Evolutionary conservation across 305 asterid genomes (phyloP), one percentile per base, ranked within the genome.

Genomic region (Stenogyne calaminthoides): DNA sequence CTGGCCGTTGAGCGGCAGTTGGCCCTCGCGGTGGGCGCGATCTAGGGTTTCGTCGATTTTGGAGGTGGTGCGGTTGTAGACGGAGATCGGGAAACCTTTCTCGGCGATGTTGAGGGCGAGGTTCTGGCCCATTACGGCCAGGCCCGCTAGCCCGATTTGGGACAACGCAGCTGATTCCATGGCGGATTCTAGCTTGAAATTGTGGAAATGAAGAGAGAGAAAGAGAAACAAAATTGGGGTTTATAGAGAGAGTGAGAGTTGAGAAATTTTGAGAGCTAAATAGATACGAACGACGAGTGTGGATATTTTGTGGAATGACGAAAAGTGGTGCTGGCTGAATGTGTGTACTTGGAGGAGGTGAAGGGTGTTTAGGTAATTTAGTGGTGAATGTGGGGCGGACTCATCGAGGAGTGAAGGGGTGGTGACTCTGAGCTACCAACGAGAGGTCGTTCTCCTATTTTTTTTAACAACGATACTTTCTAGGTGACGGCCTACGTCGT

Each of bases 51-150:
- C 94, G 64, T 89, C 89, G 40, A 89, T 91, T 42, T 89, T 89
- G n/a, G 96, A 83, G 32, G 81, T 81, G 7, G 91, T 89, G 8
- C 92, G 84, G 49, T 89, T 89, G 89, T 84, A 89, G 57, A 89
- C 91, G 36, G 93, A 86, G 73, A 87, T 86, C 0, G 93, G 93
- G 74, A 64, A 64, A 64, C 69, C 69, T 64, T 64, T 64, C 10
- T 64, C 69, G 55, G 69, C 69, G 69, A 64, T 64, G 37, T 64
- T 64, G 2, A 87, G 77, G 60, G 93, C 93, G 7, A 89, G 42
- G 74, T 88, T 88, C 44, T 90, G 94, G 5, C 96, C 94, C 94
- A 88, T 90, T 0, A 90, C 94, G 3, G 94, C 94, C 1, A 90
- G 82, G 0, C 96, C 96, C 0, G 92, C 89, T 0, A 89, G 77